Percentiles rank a stretch among this genome's conserved stretches.
phyloP scores from a whole-genome alignment of 2,329 filamentous ascomycete species.

The Sporothrix phasma region DNA sequence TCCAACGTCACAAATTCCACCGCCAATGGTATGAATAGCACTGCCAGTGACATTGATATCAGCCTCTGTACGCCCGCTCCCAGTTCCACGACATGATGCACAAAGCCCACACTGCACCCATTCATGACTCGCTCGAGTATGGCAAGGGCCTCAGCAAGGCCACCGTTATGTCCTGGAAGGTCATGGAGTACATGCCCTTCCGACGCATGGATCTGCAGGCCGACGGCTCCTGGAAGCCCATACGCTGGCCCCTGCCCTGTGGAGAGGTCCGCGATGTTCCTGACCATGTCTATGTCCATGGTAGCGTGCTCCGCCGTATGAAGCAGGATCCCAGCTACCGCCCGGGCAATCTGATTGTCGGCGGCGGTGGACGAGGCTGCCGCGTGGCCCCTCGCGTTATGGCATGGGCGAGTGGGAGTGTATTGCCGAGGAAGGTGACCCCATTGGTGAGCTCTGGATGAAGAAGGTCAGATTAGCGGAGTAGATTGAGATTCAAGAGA shows the following conservation, averaged over 20 bases:
- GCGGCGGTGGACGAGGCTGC: constrained; percentile 64
- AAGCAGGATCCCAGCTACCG: constrained; percentile 52
- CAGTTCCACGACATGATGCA: constrained; percentile 50
- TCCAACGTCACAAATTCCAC: neutral
- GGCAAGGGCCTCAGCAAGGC: constrained; percentile 44
- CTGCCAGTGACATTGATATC: neutral
- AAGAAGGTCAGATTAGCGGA: too few species aligned
- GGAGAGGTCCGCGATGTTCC: constrained; percentile 74
- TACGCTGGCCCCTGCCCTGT: constrained; percentile 67
- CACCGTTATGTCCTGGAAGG: constrained; percentile 58
- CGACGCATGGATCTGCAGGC: constrained; percentile 65
- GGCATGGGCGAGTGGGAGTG: constrained; percentile 67
- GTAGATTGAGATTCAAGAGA: too few species aligned
- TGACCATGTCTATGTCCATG: constrained; percentile 57
- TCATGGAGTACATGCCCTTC: constrained; percentile 78
- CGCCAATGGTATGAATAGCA: constrained; percentile 1
- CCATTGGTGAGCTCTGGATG: constrained; percentile 58
- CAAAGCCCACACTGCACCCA: constrained; percentile 41
- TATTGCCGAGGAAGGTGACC: constrained; percentile 52
- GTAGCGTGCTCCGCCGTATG: constrained; percentile 66
- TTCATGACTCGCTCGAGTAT: constrained; percentile 64
- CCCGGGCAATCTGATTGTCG: constrained; percentile 70
- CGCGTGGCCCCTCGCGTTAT: constrained; percentile 48
- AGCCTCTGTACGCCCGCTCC: constrained; percentile 16
- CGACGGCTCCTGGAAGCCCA: constrained; percentile 69